Evolutionary conservation across 139 green algal species (phyloP).

Genomic region (Tetratostichococcus sp.): DNA sequence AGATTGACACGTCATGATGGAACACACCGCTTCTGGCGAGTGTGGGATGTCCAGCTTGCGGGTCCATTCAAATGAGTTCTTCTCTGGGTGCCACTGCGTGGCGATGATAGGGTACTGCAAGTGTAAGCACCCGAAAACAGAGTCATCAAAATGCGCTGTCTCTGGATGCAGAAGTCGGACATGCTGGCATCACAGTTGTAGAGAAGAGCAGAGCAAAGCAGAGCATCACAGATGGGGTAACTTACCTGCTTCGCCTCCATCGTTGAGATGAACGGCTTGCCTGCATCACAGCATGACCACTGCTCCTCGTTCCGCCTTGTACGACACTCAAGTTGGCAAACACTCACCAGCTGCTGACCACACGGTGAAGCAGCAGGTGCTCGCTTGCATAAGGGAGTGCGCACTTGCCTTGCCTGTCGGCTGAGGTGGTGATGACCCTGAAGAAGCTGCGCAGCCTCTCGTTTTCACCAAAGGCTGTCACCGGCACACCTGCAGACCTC

Average conservation of each 20-base stretch:
- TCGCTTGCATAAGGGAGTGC: too few relatives aligned
- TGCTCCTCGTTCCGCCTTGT: too few relatives aligned
- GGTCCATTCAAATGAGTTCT: constrained; percentile 80
- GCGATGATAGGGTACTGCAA: constrained; percentile 51
- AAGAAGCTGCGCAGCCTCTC: constrained; percentile 54
- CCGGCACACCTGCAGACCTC: constrained; percentile 55
- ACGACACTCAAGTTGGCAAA: too few relatives aligned
- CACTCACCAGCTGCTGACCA: too few relatives aligned
- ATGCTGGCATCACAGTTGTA: too few relatives aligned
- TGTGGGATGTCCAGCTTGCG: constrained; percentile 67
- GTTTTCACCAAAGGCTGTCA: constrained; percentile 53
- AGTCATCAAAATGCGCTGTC: too few relatives aligned
- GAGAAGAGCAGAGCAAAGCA: too few relatives aligned
- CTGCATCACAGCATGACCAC: too few relatives aligned
- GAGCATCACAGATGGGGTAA: too few relatives aligned
- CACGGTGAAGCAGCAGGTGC: too few relatives aligned
- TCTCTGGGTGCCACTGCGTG: constrained; percentile 84
- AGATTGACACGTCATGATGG: constrained; percentile 12
- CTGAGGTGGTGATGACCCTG: constrained; percentile 56
- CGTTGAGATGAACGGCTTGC: constrained; percentile 65
- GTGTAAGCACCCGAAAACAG: background rate
- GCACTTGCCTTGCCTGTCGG: constrained; percentile 57
- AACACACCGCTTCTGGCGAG: constrained; percentile 33
- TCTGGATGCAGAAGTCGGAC: too few relatives aligned
- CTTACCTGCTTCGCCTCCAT: constrained; percentile 57